Evolutionary conservation across 2,329 filamentous ascomycete species (phyloP), one percentile per base, ranked within the genome.

Genomic region (Xylariaceae sp.): DNA sequence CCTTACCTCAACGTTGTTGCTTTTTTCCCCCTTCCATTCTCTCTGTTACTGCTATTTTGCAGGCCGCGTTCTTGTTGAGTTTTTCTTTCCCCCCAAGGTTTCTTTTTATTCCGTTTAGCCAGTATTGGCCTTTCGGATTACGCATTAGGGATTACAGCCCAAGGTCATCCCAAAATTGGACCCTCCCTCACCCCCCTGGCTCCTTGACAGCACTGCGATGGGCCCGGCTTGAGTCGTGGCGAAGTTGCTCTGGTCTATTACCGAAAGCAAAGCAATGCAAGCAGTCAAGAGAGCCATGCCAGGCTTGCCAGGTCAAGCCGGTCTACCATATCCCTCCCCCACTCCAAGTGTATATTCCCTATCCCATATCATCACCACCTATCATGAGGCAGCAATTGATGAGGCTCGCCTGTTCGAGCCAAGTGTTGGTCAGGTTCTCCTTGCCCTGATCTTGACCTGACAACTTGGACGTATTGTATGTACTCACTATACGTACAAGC

Each of bases 111-210:
- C 60, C 57, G 49, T 62, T 62, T 62, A 62, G 60, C 60, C 60
- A 62, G 54, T 62, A 62, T 60, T 58, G 37, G 45, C 55, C 50
- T 48, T n/a, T 58, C 57, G 60, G 57, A 60, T 60, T 58, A 60
- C 57, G 57, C 54, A 60, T 60, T 58, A 60, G 54, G 57, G 57
- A 58, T 58, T 54, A 50, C 54, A 47, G 49, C 44, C 54, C 57
- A 57, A 56, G 57, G 53, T 51, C n/a, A 49, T 56, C 60, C 53
- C 50, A 58, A 56, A 58, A 54, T 60, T 50, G 52, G 54, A 56
- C 50, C 44, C 47, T 43, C 41, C 18, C n/a, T n/a, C n/a, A 44
- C 41, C 41, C 19, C 20, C 20, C 20, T 26, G 20, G 18, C 43
- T 54, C 54, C 47, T 37, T 37, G 32, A 37, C 32, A 37, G 32